These are phyloP conservation scores for Podospora fimiseda DNA, from an alignment of 495 filamentous ascomycete species.

Conservation along the genomic window DNA sequence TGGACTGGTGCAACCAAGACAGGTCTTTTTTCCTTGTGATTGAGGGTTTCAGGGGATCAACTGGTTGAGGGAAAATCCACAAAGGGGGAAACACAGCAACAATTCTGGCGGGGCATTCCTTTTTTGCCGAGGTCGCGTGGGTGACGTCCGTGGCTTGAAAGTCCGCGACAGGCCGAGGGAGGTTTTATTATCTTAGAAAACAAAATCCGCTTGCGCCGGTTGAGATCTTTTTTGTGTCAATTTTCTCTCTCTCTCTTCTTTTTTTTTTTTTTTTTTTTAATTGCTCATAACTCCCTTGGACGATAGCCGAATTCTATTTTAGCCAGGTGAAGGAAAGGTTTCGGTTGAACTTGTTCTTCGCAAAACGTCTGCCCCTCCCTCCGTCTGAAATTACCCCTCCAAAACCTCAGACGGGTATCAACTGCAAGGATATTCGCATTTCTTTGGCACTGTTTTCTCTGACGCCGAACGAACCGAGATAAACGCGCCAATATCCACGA, in stretches of 20 bases:
- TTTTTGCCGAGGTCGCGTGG: conserved; percentile 27
- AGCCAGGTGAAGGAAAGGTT: too few species aligned
- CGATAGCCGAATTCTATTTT: too few species aligned
- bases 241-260: neutral
- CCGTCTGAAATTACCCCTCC: too few species aligned
- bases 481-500: too few species aligned
- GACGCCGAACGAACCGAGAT: too few species aligned
- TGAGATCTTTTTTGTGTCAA: too few species aligned
- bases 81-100: neutral
- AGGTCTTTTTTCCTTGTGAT: neutral
- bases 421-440: too few species aligned
- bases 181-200: neutral
- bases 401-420: too few species aligned
- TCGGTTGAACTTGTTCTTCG: neutral
- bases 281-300: neutral
- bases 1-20: neutral
- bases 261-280: neutral
- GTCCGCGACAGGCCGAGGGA: conserved; percentile 3
- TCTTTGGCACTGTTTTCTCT: too few species aligned
- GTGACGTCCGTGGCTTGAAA: conserved; percentile 27
- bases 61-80: too few species aligned
- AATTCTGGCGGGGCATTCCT: conserved; percentile 9
- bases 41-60: neutral
- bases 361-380: too few species aligned
- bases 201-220: neutral